A percentile compares a stretch with the other conserved stretches of the same genome.
Conservation (phyloP, 169 alveolate genomes). For the Cryptosporidium ryanae region DNA sequence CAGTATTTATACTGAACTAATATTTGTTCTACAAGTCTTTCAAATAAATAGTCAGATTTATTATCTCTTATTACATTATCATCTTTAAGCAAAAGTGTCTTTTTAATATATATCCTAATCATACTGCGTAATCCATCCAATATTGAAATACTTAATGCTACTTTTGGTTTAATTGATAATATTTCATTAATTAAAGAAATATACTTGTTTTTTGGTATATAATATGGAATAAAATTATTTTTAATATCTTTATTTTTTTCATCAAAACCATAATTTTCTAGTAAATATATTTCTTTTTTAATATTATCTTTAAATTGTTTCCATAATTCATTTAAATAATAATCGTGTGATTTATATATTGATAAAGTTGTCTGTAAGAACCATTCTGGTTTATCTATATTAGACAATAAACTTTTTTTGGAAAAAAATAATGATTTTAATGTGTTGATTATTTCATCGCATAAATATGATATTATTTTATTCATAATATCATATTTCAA, state of each 20-base stretch:
- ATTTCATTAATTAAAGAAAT: neutral
- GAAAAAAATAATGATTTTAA: slow-evolving; percentile 62
- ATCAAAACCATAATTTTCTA: neutral
- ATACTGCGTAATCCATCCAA: slow-evolving; percentile 2
- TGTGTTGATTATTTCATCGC: slow-evolving; percentile 1
- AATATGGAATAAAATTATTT: slow-evolving; percentile 21
- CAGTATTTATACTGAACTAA: slow-evolving; percentile 35
- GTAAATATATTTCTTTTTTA: neutral
- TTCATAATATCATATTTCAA: neutral
- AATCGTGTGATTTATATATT: slow-evolving; percentile 35
- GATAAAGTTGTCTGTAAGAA: slow-evolving; percentile 41
- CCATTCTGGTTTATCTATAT: slow-evolving; percentile 67
- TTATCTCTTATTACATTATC: slow-evolving; percentile 18
- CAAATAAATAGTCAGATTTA: slow-evolving; percentile 38
- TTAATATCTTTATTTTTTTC: neutral
- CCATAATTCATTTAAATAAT: slow-evolving; percentile 38
- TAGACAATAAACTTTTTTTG: slow-evolving; percentile 36
- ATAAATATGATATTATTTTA: slow-evolving; percentile 9
- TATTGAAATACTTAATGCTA: slow-evolving; percentile 35
- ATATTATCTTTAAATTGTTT: too few species aligned
- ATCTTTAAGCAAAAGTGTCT: neutral
- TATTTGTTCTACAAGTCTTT: slow-evolving; percentile 45
- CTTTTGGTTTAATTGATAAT: slow-evolving; percentile 9
- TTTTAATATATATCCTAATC: slow-evolving; percentile 16
- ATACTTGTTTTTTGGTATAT: slow-evolving; percentile 3